Conservation (phyloP, 83 land plant genomes). For the Thuja plicata region DNA sequence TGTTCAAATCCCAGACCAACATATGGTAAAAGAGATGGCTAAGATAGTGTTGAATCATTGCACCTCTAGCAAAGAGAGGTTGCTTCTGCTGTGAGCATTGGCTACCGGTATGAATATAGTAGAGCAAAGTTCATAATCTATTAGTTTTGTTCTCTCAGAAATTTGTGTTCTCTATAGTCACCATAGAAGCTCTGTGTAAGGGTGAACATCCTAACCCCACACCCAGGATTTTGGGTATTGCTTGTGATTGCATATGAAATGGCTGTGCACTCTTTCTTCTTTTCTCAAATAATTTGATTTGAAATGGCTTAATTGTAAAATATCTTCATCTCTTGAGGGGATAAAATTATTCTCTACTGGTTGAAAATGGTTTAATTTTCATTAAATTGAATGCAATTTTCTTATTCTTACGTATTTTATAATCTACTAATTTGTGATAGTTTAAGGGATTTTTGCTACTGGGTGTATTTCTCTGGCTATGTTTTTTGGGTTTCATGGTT, state of each 20-base stretch:
- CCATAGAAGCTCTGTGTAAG: too few species aligned
- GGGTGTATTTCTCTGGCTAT: too few species aligned
- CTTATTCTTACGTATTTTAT: too few species aligned
- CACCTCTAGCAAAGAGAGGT: background rate
- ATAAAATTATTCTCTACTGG: background rate
- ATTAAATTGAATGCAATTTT: too few species aligned
- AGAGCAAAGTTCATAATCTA: too few species aligned
- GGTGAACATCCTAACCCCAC: too few species aligned
- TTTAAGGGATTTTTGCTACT: too few species aligned
- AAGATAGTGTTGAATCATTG: background rate
- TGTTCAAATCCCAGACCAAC: background rate
- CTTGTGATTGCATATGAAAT: background rate
- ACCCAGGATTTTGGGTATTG: too few species aligned
- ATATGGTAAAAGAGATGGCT: background rate
- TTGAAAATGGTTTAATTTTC: background rate
- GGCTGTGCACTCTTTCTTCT: background rate
- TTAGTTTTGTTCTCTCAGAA: background rate
- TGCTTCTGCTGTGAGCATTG: background rate
- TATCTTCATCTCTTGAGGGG: too few species aligned
- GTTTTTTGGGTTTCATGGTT: too few species aligned
- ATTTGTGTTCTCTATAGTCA: background rate
- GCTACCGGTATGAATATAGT: background rate
- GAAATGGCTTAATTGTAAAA: background rate
- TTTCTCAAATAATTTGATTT: background rate
- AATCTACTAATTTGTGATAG: too few species aligned